Conservation (phyloP, 257 asterid species). For the Solanum pinnatisectum region DNA sequence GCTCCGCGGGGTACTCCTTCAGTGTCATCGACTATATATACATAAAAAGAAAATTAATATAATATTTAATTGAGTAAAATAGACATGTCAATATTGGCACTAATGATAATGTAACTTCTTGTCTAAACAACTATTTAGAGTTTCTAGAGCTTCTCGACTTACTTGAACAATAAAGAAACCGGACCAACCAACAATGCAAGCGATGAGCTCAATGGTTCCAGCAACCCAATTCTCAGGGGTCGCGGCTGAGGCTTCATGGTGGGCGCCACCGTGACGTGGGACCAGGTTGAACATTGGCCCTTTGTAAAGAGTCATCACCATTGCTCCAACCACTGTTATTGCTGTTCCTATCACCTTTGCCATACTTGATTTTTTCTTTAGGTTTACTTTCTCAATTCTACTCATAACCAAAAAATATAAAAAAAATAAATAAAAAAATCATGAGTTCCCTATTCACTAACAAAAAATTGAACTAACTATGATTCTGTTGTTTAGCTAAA, state of each 20-base stretch:
- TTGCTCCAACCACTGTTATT: conserved; percentile 78
- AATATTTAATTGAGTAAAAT: too few species aligned
- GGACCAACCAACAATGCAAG: conserved; percentile 67
- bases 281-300: conserved; percentile 64
- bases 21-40: conserved; percentile 46
- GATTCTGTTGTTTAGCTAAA: neutral
- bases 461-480: neutral
- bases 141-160: neutral
- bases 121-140: too few species aligned
- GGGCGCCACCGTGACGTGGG: conserved; percentile 30
- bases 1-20: conserved; percentile 75
- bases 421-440: neutral
- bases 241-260: conserved; percentile 15
- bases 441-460: neutral
- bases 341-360: conserved; percentile 78
- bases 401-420: neutral
- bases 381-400: conserved; percentile 68
- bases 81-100: too few species aligned
- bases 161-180: conserved; percentile 81
- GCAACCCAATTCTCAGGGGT: conserved; percentile 54
- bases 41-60: neutral
- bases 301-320: conserved; percentile 82
- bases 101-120: neutral
- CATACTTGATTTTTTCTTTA: conserved; percentile 37
- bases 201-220: conserved; percentile 56